Percentiles rank a stretch among this genome's conserved stretches.
phyloP scores from a whole-genome alignment of 2,329 filamentous ascomycete genomes.

The Xylaria hypoxylon region DNA sequence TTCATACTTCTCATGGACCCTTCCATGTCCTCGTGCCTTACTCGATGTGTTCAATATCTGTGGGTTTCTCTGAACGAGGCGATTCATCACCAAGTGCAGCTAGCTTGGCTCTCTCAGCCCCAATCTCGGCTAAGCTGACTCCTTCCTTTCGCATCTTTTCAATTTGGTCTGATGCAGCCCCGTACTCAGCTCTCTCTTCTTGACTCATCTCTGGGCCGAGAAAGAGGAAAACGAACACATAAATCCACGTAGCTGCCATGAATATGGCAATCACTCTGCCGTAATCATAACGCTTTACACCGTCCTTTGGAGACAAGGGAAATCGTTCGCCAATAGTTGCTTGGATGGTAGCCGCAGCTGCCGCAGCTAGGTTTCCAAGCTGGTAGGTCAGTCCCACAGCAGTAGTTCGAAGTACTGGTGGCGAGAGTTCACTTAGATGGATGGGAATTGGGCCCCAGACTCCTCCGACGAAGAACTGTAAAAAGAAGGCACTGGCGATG shows the following conservation, averaged over 20 bases:
- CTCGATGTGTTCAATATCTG: slow-evolving; percentile 33
- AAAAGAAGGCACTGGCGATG: slow-evolving; percentile 32
- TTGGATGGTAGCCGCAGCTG: slow-evolving; percentile 38
- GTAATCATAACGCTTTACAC: slow-evolving; percentile 38
- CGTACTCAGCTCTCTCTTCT: slow-evolving; percentile 38
- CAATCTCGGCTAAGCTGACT: slow-evolving; percentile 36
- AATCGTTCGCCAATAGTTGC: slow-evolving; percentile 39
- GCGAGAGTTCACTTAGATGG: slow-evolving; percentile 39
- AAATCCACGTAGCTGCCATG: slow-evolving; percentile 34
- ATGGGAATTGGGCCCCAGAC: slow-evolving; percentile 39
- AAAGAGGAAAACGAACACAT: slow-evolving; percentile 34
- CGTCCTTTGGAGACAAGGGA: slow-evolving; percentile 34
- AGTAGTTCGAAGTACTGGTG: slow-evolving; percentile 34
- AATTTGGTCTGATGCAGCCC: slow-evolving; percentile 28
- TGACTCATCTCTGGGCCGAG: slow-evolving; percentile 42
- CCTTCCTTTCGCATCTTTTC: slow-evolving; percentile 40
- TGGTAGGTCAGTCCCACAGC: slow-evolving; percentile 38
- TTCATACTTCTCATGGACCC: neutral
- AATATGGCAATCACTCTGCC: slow-evolving; percentile 39
- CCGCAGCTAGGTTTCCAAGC: slow-evolving; percentile 39
- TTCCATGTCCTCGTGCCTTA: neutral
- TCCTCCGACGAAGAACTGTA: slow-evolving; percentile 35
- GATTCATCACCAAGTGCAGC: slow-evolving; percentile 15
- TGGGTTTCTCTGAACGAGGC: slow-evolving; percentile 27
- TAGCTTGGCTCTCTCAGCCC: slow-evolving; percentile 31